Base-by-base conservation (phyloP, 768 basidiomycete genomes). In the Coprinellus aureogranulatus region DNA sequence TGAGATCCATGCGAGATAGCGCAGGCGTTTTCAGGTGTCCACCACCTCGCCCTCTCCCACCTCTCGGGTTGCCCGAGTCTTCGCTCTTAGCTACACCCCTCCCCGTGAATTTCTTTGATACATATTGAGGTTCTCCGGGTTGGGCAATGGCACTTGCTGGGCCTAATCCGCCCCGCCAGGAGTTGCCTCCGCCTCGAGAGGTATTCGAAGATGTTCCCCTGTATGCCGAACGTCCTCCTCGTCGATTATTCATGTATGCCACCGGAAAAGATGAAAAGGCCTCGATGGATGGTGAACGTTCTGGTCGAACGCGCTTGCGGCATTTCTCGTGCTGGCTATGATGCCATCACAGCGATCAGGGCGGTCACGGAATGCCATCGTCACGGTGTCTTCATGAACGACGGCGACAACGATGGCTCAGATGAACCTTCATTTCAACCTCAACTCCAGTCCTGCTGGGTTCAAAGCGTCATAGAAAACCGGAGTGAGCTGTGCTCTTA, bases 1-100 rank as follows among this genome's bases (percentile, higher is more conserved):
- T 80, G 50, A 81, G 72, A 57, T 88, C 83, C 84, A 90, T 86
- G 44, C 48, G 55, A 20, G 59, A 52, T 16, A 41, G 39, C 20
- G 51, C 16, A 14, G 52, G 28, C 39, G 52, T 53, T 61, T 58
- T 57, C 27, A 53, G 53, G 10, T 50, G 28, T n/a, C 55, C 62
- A 45, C 60, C 54, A 48, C 49, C 45, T 54, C 58, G 61, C 55
- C 65, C 63, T 49, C 58, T 54, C 56, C 60, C 49, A n/a, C 41
- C 41, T 22, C 41, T 8, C 14, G 18, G 8, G 6, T 44, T 5
- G 20, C 16, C 20, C 20, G 41, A 44, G 20, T 44, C 20, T 6
- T 16, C 14, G 47, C 26, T 49, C 16, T 25, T 49, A n/a, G 14
- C 18, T 6, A 6, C 14, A 14, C 34, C 34, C 8, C 34, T 34